Base-by-base conservation (phyloP, 176 grass and related monocot genomes). In the Rhipidocladum racemiflorum region DNA sequence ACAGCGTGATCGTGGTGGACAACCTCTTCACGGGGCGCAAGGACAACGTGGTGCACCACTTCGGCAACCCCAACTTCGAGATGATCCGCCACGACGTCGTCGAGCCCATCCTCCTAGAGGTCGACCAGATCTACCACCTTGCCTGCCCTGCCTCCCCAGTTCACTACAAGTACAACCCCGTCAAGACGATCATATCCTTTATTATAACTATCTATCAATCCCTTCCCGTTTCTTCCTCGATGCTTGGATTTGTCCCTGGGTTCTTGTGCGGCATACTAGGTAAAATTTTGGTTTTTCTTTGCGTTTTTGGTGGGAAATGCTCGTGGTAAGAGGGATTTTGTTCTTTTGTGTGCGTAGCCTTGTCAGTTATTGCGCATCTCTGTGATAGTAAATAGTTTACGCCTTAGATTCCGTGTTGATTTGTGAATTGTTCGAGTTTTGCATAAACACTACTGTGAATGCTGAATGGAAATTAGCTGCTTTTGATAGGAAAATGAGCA, bases 171-270 rank as follows among this genome's bases (percentile, higher is more conserved):
- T 97, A 90, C 87, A 97, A 97, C 85, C 94, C 94, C 62, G 83
- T 97, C 83, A 97, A 97, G 87, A 97, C 94, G 4, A 97, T 97
- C 91, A 97, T 97, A 97, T 97, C 94, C 94, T 95, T 95, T 94
- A 50, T 49, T 70, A 21, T 62, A 28, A 24, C 64, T 54, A 12
- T 38, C 4, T 45, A 50, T 83, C 71, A 40, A 40, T 40, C 11
- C 14, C 29, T 72, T 30, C 5, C 61, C 59, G 0, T 67, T 75
- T 60, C 35, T 36, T 20, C 27, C 24, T 35, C 12, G 29, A 40
- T 50, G 0, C 6, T 78, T 63, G 44, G 56, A 39, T 60, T 55
- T 74, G 53, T 49, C 42, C 44, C 20, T 40, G 50, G 24, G 18
- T 73, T 74, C n/a, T 78, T 56, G 3, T 9, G 1, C 21, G 42